phyloP scores from a whole-genome alignment of 768 basidiomycete species.

The Punctularia strigosozonata region DNA sequence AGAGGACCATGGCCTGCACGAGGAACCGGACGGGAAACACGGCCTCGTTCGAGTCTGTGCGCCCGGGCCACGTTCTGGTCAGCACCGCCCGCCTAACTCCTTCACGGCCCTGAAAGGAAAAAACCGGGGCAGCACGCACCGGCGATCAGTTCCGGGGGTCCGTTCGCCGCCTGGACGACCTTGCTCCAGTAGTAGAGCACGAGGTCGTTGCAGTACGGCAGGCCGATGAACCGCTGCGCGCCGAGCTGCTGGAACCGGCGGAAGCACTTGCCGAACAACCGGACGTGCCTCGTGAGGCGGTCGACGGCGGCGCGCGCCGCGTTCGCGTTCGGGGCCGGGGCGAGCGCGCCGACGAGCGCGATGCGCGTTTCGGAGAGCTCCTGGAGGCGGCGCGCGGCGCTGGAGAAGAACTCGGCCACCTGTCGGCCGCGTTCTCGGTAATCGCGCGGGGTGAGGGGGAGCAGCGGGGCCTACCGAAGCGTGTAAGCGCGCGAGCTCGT shows the following conservation, averaged over 20 bases:
- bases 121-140: conserved; percentile 26
- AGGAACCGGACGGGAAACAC: conserved; percentile 70
- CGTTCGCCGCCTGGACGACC: conserved; percentile 57
- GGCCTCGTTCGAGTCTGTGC: conserved; percentile 46
- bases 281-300: conserved; percentile 55
- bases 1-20: conserved; percentile 77
- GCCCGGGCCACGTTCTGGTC: no score
- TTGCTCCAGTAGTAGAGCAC: conserved; percentile 77
- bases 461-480: conserved; percentile 35
- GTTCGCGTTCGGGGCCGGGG: conserved; percentile 19
- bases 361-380: conserved; percentile 47
- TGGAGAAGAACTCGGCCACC: conserved; percentile 52
- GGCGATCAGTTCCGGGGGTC: conserved; percentile 37
- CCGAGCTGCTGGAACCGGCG: conserved; percentile 59
- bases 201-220: conserved; percentile 54
- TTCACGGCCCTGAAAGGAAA: background rate
- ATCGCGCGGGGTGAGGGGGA: background rate
- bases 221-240: conserved; percentile 41
- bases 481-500: conserved; percentile 31
- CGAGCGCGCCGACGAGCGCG: conserved; percentile 33
- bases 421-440: conserved; percentile 16
- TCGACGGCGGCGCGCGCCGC: conserved; percentile 35
- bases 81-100: no score
- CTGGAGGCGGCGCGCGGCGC: conserved; percentile 44
- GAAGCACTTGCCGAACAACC: conserved; percentile 72